phyloP scores from a whole-genome alignment of 352 stramenopile species.

The Pythium periplocum region DNA sequence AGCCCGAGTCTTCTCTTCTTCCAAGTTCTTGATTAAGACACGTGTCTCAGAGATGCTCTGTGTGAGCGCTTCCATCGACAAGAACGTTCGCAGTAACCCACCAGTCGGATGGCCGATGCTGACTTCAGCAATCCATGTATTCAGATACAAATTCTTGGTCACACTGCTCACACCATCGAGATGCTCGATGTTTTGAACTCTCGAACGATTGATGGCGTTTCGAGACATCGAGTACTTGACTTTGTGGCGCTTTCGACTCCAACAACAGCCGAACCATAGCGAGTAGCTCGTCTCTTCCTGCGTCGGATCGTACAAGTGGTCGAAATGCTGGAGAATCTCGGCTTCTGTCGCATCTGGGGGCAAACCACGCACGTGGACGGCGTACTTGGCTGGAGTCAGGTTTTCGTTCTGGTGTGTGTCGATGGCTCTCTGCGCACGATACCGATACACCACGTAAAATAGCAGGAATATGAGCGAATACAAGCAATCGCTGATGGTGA shows the following conservation, averaged over 20 bases:
- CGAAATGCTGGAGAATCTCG: conserved; percentile 38
- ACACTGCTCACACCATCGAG: conserved; percentile 1
- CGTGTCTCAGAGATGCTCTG: conserved; percentile 10
- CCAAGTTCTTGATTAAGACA: conserved; percentile 1
- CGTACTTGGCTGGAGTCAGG: conserved; percentile 45
- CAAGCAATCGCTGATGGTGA: conserved; percentile 29
- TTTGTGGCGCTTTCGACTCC: conserved; percentile 5
- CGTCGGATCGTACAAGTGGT: conserved; percentile 24
- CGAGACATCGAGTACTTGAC: conserved; percentile 5
- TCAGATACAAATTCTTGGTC: conserved; percentile 17
- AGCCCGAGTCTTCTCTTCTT: not conserved
- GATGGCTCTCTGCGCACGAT: conserved; percentile 24
- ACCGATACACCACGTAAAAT: conserved; percentile 33
- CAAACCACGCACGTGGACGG: conserved; percentile 29
- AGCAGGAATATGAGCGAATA: conserved; percentile 40
- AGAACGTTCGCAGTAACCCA: conserved; percentile 22
- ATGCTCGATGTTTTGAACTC: conserved; percentile 15
- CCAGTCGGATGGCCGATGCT: conserved; percentile 24
- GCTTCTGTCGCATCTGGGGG: conserved; percentile 19
- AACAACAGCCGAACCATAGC: conserved; percentile 21
- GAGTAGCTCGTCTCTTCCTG: conserved; percentile 14
- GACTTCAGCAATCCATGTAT: conserved; percentile 35
- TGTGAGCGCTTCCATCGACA: conserved; percentile 15
- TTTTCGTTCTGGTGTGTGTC: conserved; percentile 34
- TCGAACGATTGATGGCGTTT: not conserved